These are phyloP conservation scores for Tuctoria greenei DNA, from an alignment of 176 grass and related monocot genomes.

Conservation along the genomic window DNA sequence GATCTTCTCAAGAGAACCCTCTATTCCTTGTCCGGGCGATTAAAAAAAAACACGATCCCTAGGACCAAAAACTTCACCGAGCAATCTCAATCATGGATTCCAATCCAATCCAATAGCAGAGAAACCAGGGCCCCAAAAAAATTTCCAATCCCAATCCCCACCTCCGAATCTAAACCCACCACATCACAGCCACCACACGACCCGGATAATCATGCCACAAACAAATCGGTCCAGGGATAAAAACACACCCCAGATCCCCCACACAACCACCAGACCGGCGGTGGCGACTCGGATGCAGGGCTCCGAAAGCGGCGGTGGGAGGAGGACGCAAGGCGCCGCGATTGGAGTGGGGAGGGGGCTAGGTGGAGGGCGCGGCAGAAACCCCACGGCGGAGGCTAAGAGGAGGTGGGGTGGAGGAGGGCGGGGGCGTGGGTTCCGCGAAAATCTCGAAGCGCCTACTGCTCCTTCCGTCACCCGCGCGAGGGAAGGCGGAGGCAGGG, in stretches of 20 bases:
- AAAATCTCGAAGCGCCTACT: conserved; percentile 52
- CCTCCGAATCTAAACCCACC: conserved; percentile 23
- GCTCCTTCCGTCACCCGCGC: conserved; percentile 21
- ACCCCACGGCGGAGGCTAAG: conserved; percentile 10
- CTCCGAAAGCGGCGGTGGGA: conserved; percentile 40
- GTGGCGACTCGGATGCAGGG: conserved; percentile 4
- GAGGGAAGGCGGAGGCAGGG: neutral
- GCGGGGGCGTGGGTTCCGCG: conserved; percentile 37
- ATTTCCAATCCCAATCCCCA: neutral
- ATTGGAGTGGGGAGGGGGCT: neutral
- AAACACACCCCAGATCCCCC: conserved; percentile 17
- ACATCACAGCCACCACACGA: neutral
- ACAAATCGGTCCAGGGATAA: neutral
- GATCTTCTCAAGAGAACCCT: conserved; percentile 58
- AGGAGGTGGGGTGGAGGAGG: neutral
- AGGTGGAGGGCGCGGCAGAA: neutral
- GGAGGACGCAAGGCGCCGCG: neutral
- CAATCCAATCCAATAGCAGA: conserved; percentile 36
- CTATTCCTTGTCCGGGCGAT: conserved; percentile 68
- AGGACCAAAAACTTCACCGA: conserved; percentile 93
- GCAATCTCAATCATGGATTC: conserved; percentile 65
- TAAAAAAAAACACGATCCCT: conserved; percentile 61
- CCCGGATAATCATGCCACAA: conserved; percentile 6
- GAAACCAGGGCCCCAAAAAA: conserved; percentile 3
- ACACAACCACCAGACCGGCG: neutral